Evolutionary conservation across 768 basidiomycete species (phyloP).

Genomic region (Calocera cornea): DNA sequence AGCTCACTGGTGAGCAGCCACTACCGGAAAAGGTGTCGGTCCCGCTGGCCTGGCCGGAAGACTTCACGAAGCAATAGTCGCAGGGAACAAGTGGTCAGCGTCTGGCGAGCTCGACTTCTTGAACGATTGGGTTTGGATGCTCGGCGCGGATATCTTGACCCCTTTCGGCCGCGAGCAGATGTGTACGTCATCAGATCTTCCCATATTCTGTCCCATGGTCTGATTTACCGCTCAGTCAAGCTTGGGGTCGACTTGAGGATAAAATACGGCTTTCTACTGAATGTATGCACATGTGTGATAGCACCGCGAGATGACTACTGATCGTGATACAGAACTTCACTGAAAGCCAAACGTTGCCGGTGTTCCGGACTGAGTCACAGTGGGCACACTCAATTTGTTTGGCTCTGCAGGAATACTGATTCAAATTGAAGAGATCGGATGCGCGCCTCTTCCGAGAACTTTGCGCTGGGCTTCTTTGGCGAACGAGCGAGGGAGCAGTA

Average conservation of each 20-base stretch:
- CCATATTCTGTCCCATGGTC: not conserved
- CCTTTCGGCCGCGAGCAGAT: constrained; percentile 30
- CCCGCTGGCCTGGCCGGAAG: constrained; percentile 9
- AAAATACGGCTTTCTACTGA: constrained; percentile 63
- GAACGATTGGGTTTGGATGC: constrained; percentile 44
- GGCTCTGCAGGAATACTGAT: not conserved
- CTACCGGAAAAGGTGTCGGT: constrained; percentile 6
- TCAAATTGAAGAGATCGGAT: constrained; percentile 42
- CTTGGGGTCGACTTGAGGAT: constrained; percentile 29
- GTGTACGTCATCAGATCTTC: constrained; percentile 12
- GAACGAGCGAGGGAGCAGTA: constrained; percentile 22
- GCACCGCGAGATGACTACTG: not conserved
- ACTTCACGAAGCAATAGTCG: not conserved
- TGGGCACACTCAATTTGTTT: not conserved
- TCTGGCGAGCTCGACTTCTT: constrained; percentile 25
- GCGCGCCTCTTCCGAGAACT: constrained; percentile 31
- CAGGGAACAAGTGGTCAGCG: constrained; percentile 13
- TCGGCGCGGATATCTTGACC: constrained; percentile 58
- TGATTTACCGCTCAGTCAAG: constrained; percentile 16
- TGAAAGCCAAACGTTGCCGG: constrained; percentile 21
- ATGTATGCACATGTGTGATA: constrained; percentile 26
- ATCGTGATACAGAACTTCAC: constrained; percentile 18
- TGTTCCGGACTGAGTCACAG: constrained; percentile 29
- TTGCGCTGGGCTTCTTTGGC: constrained; percentile 32
- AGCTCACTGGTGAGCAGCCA: constrained; percentile 6